Base-by-base conservation (phyloP, 768 basidiomycete genomes). In the Podaxis sp. region DNA sequence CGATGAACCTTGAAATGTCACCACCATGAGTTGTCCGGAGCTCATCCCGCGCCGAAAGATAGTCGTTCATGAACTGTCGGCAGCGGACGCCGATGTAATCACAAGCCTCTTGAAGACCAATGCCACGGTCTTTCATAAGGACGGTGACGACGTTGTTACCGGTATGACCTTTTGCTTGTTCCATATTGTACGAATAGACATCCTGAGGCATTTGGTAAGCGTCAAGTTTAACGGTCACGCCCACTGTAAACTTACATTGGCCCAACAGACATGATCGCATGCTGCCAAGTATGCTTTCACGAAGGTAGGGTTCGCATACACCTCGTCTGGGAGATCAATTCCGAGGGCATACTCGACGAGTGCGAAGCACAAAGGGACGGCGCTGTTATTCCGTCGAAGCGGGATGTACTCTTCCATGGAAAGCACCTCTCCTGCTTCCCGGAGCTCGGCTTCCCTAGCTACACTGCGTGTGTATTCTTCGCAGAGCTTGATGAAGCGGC, bases 91-190 rank as follows among this genome's bases (percentile, higher is more conserved):
- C 87, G 64, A 85, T 79, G 65, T 80, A 78, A 69, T 90, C 83
- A 36, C 81, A 78, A 0, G 88, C 85, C 28, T 80, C 78, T 72
- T 90, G 88, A 53, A 89, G 75, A 59, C 78, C 77, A 55, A 87
- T 71, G 22, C 73, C 67, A 58, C 79, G 79, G 65, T 83, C 80
- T 63, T 82, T 72, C 85, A 89, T 88, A 63, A 88, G 79, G 40
- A 89, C 86, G 8, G 86, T 87, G 56, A 92, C 77, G 66, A 90
- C 79, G 70, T 90, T 91, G 69, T 88, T 89, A 61, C 84, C 85
- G 28, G 74, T 77, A 57, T 85, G 82, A 19, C 87, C 89, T 67
- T 83, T 83, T 56, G 83, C 80, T 67, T 88, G 86, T 67, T 92
- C 88, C 82, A 87, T 85, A 71, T 88, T 84, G 73, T 89, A 90